A percentile compares a stretch with the other conserved stretches of the same genome.
These are phyloP conservation scores for Fragaria iinumae DNA, from an alignment of 306 rosid species.

Conservation along the genomic window DNA sequence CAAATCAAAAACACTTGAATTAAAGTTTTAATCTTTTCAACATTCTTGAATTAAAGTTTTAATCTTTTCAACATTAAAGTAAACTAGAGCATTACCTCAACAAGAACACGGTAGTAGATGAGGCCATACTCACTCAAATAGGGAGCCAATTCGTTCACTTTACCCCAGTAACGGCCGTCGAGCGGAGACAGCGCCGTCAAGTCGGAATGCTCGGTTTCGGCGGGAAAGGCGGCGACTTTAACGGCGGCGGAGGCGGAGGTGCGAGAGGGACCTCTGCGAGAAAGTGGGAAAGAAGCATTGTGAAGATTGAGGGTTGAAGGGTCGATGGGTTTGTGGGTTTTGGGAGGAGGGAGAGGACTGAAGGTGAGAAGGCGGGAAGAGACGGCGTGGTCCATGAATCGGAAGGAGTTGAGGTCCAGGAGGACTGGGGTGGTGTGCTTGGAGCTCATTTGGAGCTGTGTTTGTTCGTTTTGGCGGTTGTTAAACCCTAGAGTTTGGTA, in stretches of 20 bases:
- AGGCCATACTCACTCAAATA: conserved; percentile 58
- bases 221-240: neutral
- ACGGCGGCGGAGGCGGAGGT: conserved; percentile 39
- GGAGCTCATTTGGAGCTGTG: neutral
- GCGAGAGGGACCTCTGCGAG: conserved; percentile 21
- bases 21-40: no score
- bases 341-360: neutral
- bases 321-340: neutral
- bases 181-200: conserved; percentile 69
- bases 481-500: neutral
- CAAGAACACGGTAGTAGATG: conserved; percentile 53
- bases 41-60: neutral
- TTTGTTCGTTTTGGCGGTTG: neutral
- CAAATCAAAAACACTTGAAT: neutral
- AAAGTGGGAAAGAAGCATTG: neutral
- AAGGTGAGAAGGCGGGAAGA: neutral
- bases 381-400: conserved; percentile 21
- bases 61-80: neutral
- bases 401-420: neutral
- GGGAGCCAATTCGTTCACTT: conserved; percentile 63
- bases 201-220: conserved; percentile 35
- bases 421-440: neutral
- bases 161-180: conserved; percentile 71
- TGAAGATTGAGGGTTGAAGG: neutral
- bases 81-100: conserved; percentile 47